Evolutionary conservation across 2,329 filamentous ascomycete genomes (phyloP), one percentile per base, ranked within the genome.

Genomic region (Metarhizium humberi): DNA sequence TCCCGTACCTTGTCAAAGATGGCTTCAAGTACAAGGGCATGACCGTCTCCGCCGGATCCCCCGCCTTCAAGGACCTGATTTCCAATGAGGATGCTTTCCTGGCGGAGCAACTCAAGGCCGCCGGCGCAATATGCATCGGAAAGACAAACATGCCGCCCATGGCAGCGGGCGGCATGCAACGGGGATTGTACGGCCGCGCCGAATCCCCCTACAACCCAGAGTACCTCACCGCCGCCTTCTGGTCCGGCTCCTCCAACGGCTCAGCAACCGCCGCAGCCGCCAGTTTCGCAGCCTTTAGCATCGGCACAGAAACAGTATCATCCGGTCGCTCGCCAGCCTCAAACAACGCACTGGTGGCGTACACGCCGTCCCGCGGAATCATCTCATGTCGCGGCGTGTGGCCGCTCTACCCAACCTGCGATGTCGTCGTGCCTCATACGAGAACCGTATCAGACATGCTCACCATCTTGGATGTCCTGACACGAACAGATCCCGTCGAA

Each of bases 91-190:
- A 46, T 29, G 43, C 43, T 18, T 46, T 46, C 13, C 43, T 46
- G 7, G 43, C 43, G 7, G n/a, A 10, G 43, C 43, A 46, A 25
- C 43, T 46, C 43, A 46, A 46, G 20, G 43, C 43, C 43, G 43
- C 43, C 45, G 45, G 45, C 45, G 45, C 45, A 29, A 18, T 48
- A 48, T 48, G 45, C 25, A 32, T 48, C 2, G 45, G 45, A 29
- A 58, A 55, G 55, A 60, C 60, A 7, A 61, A 61, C 53, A 61
- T 61, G 59, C 59, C 58, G 16, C 58, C 79, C 0, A 80, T 82
- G 78, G 79, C 78, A 30, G 74, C 74, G 32, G 78, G 77, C 4
- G 79, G 79, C 2, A 80, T 81, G 76, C 78, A 80, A 57, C 69
- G 79, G 16, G 79, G 79, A 1, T 60, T 77, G 3, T 80, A 80